Conservation (phyloP, 768 basidiomycete genomes). For the Filobasidium wieringae region DNA sequence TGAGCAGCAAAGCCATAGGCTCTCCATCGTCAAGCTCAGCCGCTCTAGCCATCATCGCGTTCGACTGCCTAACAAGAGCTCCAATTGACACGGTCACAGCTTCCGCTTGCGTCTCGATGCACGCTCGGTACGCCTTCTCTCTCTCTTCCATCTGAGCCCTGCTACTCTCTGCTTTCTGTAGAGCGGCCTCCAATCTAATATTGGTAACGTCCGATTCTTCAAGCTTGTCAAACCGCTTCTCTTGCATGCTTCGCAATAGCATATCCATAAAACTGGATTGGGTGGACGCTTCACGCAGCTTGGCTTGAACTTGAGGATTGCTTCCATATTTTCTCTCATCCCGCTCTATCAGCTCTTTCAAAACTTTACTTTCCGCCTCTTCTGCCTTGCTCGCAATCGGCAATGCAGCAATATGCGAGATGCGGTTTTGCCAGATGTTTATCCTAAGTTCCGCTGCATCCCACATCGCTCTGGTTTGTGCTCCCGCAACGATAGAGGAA, state of each 20-base stretch:
- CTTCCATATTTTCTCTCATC: constrained; percentile 19
- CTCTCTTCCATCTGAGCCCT: constrained; percentile 16
- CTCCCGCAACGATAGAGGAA: constrained; percentile 20
- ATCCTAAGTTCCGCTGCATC: constrained; percentile 25
- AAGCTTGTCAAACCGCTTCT: constrained; percentile 19
- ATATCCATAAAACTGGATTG: constrained; percentile 19
- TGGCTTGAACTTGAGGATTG: constrained; percentile 16
- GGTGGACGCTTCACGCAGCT: constrained; percentile 9
- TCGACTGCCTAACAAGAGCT: constrained; percentile 6
- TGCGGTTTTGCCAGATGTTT: constrained; percentile 14
- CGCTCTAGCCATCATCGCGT: background rate
- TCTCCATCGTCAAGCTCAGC: background rate
- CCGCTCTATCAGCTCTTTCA: constrained; percentile 14
- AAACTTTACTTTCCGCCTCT: constrained; percentile 15
- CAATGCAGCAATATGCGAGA: constrained; percentile 19
- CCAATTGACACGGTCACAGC: constrained; percentile 5
- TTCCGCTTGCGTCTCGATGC: constrained; percentile 10
- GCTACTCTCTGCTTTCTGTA: constrained; percentile 15
- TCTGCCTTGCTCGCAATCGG: constrained; percentile 3
- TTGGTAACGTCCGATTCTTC: constrained; percentile 15
- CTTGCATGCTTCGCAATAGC: constrained; percentile 16
- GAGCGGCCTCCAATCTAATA: constrained; percentile 14
- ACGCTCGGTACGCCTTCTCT: constrained; percentile 18
- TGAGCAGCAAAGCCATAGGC: background rate
- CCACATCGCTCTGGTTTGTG: constrained; percentile 20